Evolutionary conservation across 768 basidiomycete genomes (phyloP).

Genomic region (Mycena leptocephala): DNA sequence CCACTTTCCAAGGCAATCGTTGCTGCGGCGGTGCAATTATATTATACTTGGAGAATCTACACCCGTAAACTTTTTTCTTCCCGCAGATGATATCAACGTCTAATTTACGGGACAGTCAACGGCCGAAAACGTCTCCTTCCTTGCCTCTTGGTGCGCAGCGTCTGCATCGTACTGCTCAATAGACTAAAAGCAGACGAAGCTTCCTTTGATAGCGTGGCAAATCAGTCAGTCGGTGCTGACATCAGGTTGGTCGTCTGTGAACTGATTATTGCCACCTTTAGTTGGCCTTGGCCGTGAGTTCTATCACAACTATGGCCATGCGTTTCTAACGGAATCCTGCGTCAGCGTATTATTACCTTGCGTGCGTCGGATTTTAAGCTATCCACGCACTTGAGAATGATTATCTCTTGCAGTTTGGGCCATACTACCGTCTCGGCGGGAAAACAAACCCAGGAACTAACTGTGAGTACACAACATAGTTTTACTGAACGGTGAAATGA

Average conservation of each 20-base stretch:
- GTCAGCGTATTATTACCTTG: constrained; percentile 19
- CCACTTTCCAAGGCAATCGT: background rate
- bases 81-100: background rate
- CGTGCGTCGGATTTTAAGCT: background rate
- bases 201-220: constrained; percentile 12
- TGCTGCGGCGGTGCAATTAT: constrained; percentile 12
- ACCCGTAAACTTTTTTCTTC: background rate
- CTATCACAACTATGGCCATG: background rate
- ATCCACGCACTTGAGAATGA: background rate
- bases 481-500: background rate
- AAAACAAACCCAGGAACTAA: constrained; percentile 4
- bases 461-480: background rate
- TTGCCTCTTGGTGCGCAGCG: background rate
- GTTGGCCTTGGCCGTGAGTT: constrained; percentile 22
- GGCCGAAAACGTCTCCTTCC: constrained; percentile 3
- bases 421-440: constrained; percentile 4
- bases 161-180: no score
- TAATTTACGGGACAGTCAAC: background rate
- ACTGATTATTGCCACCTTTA: background rate
- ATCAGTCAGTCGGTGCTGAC: background rate
- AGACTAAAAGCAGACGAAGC: background rate
- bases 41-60: constrained; percentile 18
- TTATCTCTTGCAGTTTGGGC: background rate
- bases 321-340: background rate
- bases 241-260: no score